phyloP scores from a whole-genome alignment of 345 rosid genomes.

The Camelina laxa region DNA sequence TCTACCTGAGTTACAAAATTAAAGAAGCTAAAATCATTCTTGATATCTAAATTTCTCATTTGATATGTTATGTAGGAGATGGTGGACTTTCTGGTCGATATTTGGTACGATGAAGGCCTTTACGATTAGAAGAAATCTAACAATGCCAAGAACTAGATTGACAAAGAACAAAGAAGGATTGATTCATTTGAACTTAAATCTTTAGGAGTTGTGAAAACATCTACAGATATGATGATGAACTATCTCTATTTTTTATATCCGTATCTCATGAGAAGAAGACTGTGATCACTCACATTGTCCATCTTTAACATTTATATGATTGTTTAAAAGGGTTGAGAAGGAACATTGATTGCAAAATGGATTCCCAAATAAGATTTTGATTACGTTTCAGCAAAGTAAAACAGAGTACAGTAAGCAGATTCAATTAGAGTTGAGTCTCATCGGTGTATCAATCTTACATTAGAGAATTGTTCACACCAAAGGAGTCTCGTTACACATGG shows the following conservation, averaged over 20 bases:
- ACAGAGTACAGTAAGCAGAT: not conserved
- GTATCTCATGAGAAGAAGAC: not conserved
- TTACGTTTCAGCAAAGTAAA: not conserved
- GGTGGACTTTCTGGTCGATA: slow-evolving; percentile 93
- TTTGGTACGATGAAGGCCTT: slow-evolving; percentile 88
- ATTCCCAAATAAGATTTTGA: slow-evolving; percentile 18
- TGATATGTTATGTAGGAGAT: slow-evolving; percentile 66
- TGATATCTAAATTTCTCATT: not conserved
- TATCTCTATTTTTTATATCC: slow-evolving; percentile 19
- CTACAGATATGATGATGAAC: slow-evolving; percentile 9
- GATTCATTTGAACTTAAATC: slow-evolving; percentile 22
- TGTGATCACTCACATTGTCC: slow-evolving; percentile 19
- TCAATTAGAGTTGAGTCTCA: slow-evolving; percentile 10
- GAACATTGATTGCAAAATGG: slow-evolving; percentile 5
- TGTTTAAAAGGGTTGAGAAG: not conserved
- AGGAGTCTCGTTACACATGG: slow-evolving; percentile 16
- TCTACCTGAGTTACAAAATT: not conserved
- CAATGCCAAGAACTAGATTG: slow-evolving; percentile 28
- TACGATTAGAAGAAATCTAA: slow-evolving; percentile 64
- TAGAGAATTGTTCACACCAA: slow-evolving; percentile 23
- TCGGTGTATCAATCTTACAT: slow-evolving; percentile 27
- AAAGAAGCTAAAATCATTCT: slow-evolving; percentile 28
- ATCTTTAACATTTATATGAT: slow-evolving; percentile 30
- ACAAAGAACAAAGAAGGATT: slow-evolving; percentile 31
- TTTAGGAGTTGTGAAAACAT: slow-evolving; percentile 27